Evolutionary conservation across 2,329 filamentous ascomycete species (phyloP), one percentile per base, ranked within the genome.

Genomic region (Monosporascus sp.): DNA sequence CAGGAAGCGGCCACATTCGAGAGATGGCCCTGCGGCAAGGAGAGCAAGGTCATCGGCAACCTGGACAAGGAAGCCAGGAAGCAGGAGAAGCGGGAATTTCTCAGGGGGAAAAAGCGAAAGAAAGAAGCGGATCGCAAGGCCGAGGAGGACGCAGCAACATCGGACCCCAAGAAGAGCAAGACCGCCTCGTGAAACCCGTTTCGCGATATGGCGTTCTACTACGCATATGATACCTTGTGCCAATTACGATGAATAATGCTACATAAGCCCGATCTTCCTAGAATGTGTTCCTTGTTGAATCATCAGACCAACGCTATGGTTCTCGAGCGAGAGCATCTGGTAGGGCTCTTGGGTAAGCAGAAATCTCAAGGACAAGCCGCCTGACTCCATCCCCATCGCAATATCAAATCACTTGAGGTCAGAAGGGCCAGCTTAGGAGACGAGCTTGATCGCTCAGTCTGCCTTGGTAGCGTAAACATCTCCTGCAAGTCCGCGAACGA

Each of bases 1-100:
- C 90, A 96, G 60, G 94, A 99, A 72, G 80, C 80, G 34, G 79
- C 79, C 31, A 85, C 86, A 49, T 73, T 80, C 59, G 76, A 80
- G 50, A 82, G 79, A 58, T 91, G 85, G 82, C 84, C 85, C 0
- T 81, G 83, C 50, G 78, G 77, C 26, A 73, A 76, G 40, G 79
- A 82, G 63, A 74, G 66, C 51, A 76, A 72, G 57, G 75, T 81
- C 17, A 80, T 82, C 54, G 80, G 79, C 34, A 78, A 72, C 50
- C 59, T 82, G 26, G 78, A 81, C 59, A 80, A 82, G 66, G 74
- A 76, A 48, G 70, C 76, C 3, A 76, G 81, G 19, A 83, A 82
- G 59, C 76, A 79, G 62, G 75, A 83, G 65, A 84, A 82, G 67
- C 74, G 79, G 50, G 77, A 82, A 56, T 66, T 76, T 62, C 69